Evolutionary conservation across 805 yeast species (phyloP), one percentile per base, ranked within the genome.

Genomic region (Brettanomyces anomalus): DNA sequence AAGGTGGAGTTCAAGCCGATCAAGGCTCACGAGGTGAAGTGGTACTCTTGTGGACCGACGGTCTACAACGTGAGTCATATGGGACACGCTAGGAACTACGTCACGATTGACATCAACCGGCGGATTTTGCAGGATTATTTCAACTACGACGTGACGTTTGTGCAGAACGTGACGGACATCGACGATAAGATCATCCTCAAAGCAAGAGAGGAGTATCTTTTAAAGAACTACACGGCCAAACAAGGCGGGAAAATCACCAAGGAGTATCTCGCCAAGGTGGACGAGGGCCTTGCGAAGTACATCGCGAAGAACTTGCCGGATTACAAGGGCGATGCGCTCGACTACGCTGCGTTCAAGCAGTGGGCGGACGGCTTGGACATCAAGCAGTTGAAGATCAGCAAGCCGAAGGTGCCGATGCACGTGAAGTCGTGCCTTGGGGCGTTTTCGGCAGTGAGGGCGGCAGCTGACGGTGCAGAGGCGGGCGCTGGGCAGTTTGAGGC

Each of bases 31-130:
- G 75, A 73, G 46, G 84, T 93, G 40, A 74, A 88, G 1, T 93
- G 98, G 98, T 93, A 93, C 67, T 85, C 88, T 45, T 93, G 98
- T 73, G 98, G 98, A 5, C 98, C 98, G 11, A 93, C 98, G 0
- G 98, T 93, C 14, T 93, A 93, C 58, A 96, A 93, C 64, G 79
- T 93, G 30, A 77, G 89, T 41, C 98, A 93, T 59, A 88, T 93
- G 97, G 98, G 98, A 18, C 98, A 93, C 62, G 98, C 98, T 13
- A 74, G 98, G 63, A 93, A 93, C 65, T 93, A 93, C 57, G 97
- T 93, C 40, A 78, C 96, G 8, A 85, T 85, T 42, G 98, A 93
- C 62, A 87, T 93, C 58, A 85, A 88, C 60, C 79, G 98, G 61
- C 75, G 98, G 52, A 76, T 93, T 40, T 60, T 93, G 50, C 87